Evolutionary conservation across 768 basidiomycete species (phyloP).

Genomic region (Pleurotus giganteus): DNA sequence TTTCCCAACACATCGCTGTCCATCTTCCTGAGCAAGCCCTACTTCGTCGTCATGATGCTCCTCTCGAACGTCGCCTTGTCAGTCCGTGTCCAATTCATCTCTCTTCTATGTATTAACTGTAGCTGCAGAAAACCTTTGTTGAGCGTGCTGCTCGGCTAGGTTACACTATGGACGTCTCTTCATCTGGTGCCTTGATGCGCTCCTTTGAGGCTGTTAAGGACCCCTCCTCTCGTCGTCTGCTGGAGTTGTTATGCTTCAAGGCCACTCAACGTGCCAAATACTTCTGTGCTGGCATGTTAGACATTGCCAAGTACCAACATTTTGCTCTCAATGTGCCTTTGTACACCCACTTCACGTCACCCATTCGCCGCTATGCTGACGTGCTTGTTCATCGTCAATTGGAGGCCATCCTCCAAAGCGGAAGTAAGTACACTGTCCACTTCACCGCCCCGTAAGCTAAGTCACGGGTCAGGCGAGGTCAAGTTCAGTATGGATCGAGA

Average conservation of each 20-base stretch:
- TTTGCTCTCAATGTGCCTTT: slow-evolving; percentile 88
- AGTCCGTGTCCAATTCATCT: slow-evolving; percentile 17
- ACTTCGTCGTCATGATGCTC: slow-evolving; percentile 90
- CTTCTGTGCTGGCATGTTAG: slow-evolving; percentile 98
- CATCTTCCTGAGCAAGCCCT: slow-evolving; percentile 97
- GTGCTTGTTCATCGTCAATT: slow-evolving; percentile 95
- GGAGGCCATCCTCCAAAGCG: slow-evolving; percentile 79
- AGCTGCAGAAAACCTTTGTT: slow-evolving; percentile 62
- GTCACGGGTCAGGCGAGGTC: slow-evolving; percentile 66
- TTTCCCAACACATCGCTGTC: slow-evolving; percentile 91
- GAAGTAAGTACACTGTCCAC: slow-evolving; percentile 40
- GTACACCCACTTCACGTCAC: slow-evolving; percentile 93
- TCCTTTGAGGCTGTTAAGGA: slow-evolving; percentile 78
- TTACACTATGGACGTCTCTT: slow-evolving; percentile 75
- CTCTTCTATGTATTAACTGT: slow-evolving; percentile 14
- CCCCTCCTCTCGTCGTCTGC: slow-evolving; percentile 69
- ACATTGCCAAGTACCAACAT: slow-evolving; percentile 96
- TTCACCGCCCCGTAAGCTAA: background rate
- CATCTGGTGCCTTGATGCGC: slow-evolving; percentile 78
- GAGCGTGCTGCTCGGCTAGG: slow-evolving; percentile 85
- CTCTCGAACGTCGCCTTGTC: slow-evolving; percentile 88
- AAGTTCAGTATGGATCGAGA: slow-evolving; percentile 99
- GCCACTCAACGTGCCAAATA: slow-evolving; percentile 96
- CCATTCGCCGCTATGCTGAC: slow-evolving; percentile 92
- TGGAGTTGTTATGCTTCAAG: slow-evolving; percentile 84